Conservation (phyloP, 306 rosid species). For the Acacia acuminata region DNA sequence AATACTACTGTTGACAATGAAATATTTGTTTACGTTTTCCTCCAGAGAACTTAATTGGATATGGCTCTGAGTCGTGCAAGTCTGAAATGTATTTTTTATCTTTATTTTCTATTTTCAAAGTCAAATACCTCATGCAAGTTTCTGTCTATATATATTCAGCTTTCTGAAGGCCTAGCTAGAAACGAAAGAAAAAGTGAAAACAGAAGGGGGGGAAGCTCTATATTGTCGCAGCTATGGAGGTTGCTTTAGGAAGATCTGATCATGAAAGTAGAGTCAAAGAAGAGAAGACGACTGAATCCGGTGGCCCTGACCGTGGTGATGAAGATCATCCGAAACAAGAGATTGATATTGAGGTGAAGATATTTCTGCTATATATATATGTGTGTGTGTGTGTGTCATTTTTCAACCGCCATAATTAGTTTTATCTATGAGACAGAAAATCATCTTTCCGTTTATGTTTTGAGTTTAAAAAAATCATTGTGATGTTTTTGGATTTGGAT, state of each 20-base stretch:
- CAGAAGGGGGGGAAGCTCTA: not conserved
- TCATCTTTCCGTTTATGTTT: not conserved
- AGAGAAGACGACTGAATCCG: constrained; percentile 41
- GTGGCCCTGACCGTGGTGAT: constrained; percentile 16
- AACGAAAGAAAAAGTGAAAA: not conserved
- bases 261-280: constrained; percentile 32
- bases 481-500: not conserved
- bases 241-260: constrained; percentile 30
- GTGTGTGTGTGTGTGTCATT: not conserved
- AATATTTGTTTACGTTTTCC: constrained; percentile 15
- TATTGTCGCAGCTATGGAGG: constrained; percentile 40
- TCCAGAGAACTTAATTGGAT: constrained; percentile 35
- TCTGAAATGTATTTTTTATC: not conserved
- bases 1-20: not conserved
- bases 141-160: constrained; percentile 33
- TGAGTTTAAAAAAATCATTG: not conserved
- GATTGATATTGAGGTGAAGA: constrained; percentile 38
- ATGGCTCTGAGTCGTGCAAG: constrained; percentile 6
- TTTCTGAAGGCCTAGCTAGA: not conserved
- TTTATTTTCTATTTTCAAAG: constrained; percentile 24
- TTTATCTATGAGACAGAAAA: not conserved
- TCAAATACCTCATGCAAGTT: constrained; percentile 62
- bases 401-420: not conserved
- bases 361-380: not conserved
- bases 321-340: constrained; percentile 31